Evolutionary conservation across 1,284 basidiomycete genomes (phyloP), one percentile per base, ranked within the genome.

Genomic region (Ustilago tritici): DNA sequence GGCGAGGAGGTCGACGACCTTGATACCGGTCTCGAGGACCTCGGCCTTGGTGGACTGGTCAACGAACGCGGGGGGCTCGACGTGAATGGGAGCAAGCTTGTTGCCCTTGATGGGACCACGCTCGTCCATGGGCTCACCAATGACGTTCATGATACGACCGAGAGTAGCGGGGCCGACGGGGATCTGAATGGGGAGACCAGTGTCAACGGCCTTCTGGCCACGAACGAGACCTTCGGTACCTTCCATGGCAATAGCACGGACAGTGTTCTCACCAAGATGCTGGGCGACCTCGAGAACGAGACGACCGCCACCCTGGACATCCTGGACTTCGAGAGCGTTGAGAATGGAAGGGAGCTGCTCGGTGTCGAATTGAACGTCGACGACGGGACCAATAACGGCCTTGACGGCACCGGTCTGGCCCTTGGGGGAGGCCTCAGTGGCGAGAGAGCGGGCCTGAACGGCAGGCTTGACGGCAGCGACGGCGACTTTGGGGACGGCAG

Each of bases 141-240:
- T 98, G 89, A 99, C 96, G 89, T 98, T 99, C 93, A 99, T 98
- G 91, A 99, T 99, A 88, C 96, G 95, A 73, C 95, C 96, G 73
- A 98, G 92, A 61, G 94, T 95, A 76, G 90, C 93, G 78, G 91
- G 91, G 78, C 96, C 96, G 87, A 99, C 96, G 84, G 95, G 96
- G 81, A 99, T 94, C 88, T 91, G 91, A 89, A 99, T 98, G 88
- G 96, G 96, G 68, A 92, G 89, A 88, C 96, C 96, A 55, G 95
- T 97, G 89, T 98, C 96, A 85, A 96, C 87, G 86, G 98, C 96
- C 89, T 92, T 95, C 88, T 96, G 93, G 63, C 96, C 96, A 89
- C 96, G 95, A 82, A 99, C 95, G 86, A 99, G 94, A 94, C 96
- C 96, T 89, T 98, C 96, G 73, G 96, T 99, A 87, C 95, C 95